Conservation (phyloP, 495 filamentous ascomycete genomes). For the Friedmanniomyces endolithicus region DNA sequence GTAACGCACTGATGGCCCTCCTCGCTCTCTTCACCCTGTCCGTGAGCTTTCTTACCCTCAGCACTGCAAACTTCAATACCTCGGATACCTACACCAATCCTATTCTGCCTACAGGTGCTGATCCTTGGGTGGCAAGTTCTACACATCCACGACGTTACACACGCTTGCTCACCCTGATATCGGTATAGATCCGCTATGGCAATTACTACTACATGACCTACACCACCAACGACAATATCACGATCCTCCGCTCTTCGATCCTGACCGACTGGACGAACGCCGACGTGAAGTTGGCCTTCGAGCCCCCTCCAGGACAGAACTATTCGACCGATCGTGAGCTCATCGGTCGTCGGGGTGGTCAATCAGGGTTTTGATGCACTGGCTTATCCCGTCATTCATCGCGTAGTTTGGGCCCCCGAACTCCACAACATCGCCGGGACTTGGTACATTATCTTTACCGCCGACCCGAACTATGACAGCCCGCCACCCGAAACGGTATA, state of each 20-base stretch:
- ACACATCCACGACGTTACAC: too few species aligned
- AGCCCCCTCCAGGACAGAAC: slow-evolving; percentile 28
- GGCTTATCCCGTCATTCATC: too few species aligned
- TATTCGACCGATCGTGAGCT: slow-evolving; percentile 36
- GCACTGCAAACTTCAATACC: not conserved
- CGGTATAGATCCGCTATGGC: slow-evolving; percentile 12
- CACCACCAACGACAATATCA: slow-evolving; percentile 25
- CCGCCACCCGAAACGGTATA: slow-evolving; percentile 27
- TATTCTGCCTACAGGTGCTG: slow-evolving; percentile 22
- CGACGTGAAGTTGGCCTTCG: slow-evolving; percentile 32
- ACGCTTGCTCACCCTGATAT: too few species aligned
- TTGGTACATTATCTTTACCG: slow-evolving; percentile 44
- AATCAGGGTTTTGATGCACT: not conserved
- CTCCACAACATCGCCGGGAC: slow-evolving; percentile 34
- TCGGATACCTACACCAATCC: slow-evolving; percentile 25
- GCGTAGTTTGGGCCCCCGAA: slow-evolving; percentile 30
- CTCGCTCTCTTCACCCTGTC: not conserved
- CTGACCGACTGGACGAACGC: slow-evolving; percentile 36
- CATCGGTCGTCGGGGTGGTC: slow-evolving; percentile 33
- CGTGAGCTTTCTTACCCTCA: not conserved
- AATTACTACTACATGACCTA: slow-evolving; percentile 27
- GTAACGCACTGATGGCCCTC: not conserved
- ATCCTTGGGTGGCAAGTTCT: slow-evolving; percentile 18
- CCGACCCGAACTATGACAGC: slow-evolving; percentile 34
- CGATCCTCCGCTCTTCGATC: slow-evolving; percentile 18